Conservation (phyloP, 176 grass and related monocot species). For the Bothriochloa decipiens region DNA sequence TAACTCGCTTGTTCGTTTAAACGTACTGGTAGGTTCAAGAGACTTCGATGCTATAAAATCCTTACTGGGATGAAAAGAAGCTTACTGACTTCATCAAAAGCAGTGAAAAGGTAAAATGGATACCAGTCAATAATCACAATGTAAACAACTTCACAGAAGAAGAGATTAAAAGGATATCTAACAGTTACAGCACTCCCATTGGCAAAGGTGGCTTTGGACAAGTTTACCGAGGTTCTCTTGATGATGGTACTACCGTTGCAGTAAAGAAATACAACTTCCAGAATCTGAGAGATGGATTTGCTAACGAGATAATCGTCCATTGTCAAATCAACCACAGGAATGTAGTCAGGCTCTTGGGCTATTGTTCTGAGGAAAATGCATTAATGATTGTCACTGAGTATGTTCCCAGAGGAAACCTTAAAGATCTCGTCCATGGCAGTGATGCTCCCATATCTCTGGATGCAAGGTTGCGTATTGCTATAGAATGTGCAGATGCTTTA, state of each 20-base stretch:
- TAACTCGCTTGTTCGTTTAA: background rate
- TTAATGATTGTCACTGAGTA: background rate
- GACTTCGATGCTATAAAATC: background rate
- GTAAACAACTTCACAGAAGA: background rate
- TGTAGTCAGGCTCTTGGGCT: constrained; percentile 11
- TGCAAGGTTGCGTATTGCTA: background rate
- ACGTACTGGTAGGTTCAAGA: background rate
- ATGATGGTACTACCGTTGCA: background rate
- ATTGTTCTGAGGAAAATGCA: background rate
- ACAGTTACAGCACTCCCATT: background rate
- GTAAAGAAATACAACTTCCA: constrained; percentile 1
- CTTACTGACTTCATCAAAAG: background rate
- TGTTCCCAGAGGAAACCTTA: background rate
- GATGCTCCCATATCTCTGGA: background rate
- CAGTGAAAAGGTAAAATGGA: background rate
- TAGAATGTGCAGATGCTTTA: constrained; percentile 13
- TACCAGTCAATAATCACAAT: constrained; percentile 6
- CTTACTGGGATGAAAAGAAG: background rate
- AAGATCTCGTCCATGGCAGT: background rate
- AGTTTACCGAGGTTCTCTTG: constrained; percentile 5
- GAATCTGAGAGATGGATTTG: background rate
- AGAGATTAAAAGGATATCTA: background rate
- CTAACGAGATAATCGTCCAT: background rate
- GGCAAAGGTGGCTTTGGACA: constrained; percentile 15
- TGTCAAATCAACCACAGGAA: constrained; percentile 17